A percentile compares a stretch with the other conserved stretches of the same genome.
Conservation (phyloP, 2,329 filamentous ascomycete genomes). For the Penicillium carneum region DNA sequence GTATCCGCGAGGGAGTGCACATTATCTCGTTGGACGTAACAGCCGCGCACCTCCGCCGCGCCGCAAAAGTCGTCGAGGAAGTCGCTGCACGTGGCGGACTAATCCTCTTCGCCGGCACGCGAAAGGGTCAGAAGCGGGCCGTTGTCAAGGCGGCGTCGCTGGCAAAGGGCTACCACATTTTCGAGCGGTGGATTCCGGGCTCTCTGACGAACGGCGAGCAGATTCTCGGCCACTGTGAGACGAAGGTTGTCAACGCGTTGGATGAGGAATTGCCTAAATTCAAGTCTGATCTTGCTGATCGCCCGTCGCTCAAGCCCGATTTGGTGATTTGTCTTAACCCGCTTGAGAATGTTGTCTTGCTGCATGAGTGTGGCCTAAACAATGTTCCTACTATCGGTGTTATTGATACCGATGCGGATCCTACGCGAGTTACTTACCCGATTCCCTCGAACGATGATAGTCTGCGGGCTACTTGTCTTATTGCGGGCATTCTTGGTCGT, state of each 20-base stretch:
- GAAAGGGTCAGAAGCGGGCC: slow-evolving; percentile 78
- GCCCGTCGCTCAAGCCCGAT: slow-evolving; percentile 78
- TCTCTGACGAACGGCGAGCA: slow-evolving; percentile 91
- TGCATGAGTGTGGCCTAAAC: slow-evolving; percentile 88
- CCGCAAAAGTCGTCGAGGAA: slow-evolving; percentile 88
- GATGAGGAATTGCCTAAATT: slow-evolving; percentile 72
- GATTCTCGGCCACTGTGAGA: slow-evolving; percentile 73
- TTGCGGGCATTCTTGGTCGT: slow-evolving; percentile 82
- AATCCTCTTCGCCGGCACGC: slow-evolving; percentile 88
- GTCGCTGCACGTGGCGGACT: slow-evolving; percentile 82
- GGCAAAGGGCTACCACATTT: slow-evolving; percentile 82
- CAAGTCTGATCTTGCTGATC: slow-evolving; percentile 68
- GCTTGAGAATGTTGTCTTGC: slow-evolving; percentile 84
- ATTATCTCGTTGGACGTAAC: slow-evolving; percentile 92
- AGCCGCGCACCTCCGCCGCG: slow-evolving; percentile 86
- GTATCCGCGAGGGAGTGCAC: slow-evolving; percentile 84
- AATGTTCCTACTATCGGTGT: slow-evolving; percentile 93
- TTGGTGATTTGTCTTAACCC: slow-evolving; percentile 92
- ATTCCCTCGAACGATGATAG: slow-evolving; percentile 98
- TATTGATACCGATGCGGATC: slow-evolving; percentile 90
- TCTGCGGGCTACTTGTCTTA: slow-evolving; percentile 79
- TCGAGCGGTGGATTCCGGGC: slow-evolving; percentile 90
- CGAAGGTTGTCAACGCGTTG: slow-evolving; percentile 77
- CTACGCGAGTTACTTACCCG: slow-evolving; percentile 92
- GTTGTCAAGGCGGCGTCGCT: slow-evolving; percentile 82